Percentiles rank a stretch among this genome's conserved stretches.
Conservation (phyloP, 352 stramenopile species). For the Pythium dissimile region DNA sequence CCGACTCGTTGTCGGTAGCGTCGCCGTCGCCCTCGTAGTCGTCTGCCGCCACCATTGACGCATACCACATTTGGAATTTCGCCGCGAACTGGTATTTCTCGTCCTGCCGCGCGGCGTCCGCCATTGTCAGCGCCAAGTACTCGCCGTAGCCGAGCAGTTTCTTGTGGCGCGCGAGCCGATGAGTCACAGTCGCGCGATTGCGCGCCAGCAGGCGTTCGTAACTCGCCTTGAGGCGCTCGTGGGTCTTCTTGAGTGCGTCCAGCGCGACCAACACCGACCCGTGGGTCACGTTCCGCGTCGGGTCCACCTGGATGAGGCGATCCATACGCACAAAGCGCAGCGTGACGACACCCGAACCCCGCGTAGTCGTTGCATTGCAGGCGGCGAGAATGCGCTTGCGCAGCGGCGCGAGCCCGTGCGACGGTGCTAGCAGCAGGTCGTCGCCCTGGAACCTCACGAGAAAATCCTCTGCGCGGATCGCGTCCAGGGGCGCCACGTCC, state of each 20-base stretch:
- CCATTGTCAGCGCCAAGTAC: conserved; percentile 24
- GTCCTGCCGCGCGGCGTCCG: conserved; percentile 30
- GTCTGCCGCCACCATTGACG: not conserved
- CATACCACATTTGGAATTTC: conserved; percentile 53
- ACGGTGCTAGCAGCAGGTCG: conserved; percentile 48
- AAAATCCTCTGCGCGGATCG: conserved; percentile 84
- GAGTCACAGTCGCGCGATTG: conserved; percentile 36
- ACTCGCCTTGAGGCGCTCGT: conserved; percentile 25
- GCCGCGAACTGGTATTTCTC: conserved; percentile 47
- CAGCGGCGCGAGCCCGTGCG: conserved; percentile 35
- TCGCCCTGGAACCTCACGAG: conserved; percentile 73
- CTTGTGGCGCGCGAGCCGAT: conserved; percentile 53
- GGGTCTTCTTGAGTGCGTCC: conserved; percentile 34
- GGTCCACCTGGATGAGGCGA: conserved; percentile 30
- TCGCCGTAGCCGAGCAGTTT: conserved; percentile 56
- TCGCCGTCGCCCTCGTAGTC: not conserved
- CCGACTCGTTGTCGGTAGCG: conserved; percentile 5
- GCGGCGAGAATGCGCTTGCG: conserved; percentile 33
- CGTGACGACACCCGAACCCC: conserved; percentile 29
- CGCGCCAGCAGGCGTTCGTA: conserved; percentile 40
- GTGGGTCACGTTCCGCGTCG: conserved; percentile 32
- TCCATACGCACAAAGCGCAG: conserved; percentile 66
- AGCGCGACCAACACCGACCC: conserved; percentile 45
- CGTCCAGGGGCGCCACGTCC: conserved; percentile 6
- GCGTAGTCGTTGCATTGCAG: conserved; percentile 7